Base-by-base conservation (phyloP, 305 asterid species). In the Galium porrigens region DNA sequence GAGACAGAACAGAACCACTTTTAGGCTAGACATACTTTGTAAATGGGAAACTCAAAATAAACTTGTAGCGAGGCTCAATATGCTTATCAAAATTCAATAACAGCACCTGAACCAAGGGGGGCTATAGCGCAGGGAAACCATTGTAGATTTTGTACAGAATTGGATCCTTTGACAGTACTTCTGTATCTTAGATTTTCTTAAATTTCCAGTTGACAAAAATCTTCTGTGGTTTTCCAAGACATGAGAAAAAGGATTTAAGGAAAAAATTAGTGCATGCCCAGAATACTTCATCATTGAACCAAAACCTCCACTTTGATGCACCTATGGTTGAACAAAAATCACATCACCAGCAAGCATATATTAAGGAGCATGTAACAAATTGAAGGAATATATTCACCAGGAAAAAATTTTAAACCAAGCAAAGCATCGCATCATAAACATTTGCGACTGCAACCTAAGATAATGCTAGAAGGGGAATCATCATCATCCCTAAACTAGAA, bases 81-180 rank as follows among this genome's bases (percentile, higher is more conserved):
- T 22, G 17, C 58, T 22, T 65, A 76, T 52, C 32, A 55, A 32
- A 67, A 68, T 20, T 8, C 49, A 30, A 59, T 72, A 70, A 54
- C 49, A 67, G 33, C 75, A 88, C 97, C 97, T 90, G 86, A 88
- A 90, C 97, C 86, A 86, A 57, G 97, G 86, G 58, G 92, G 95
- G 65, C 74, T 85, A 61, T 86, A 86, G 57, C 75, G 82, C 59
- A 80, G 68, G 27, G 85, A 82, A 68, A 83, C 94, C 97, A 85
- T 86, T 73, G 51, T 63, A 74, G 78, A 68, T 72, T 78, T 76
- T 63, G 76, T 77, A 54, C 70, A 74, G 65, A 70, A 65, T 58
- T 70, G 84, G 72, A 76, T 70, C 79, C 78, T 87, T 55, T 72
- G 78, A 70, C 44, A 65, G 80, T 68, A 78, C 49, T 51, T 30